Percentiles rank a stretch among this genome's conserved stretches.
phyloP scores from a whole-genome alignment of 306 rosid genomes.

The Alnus glutinosa region DNA sequence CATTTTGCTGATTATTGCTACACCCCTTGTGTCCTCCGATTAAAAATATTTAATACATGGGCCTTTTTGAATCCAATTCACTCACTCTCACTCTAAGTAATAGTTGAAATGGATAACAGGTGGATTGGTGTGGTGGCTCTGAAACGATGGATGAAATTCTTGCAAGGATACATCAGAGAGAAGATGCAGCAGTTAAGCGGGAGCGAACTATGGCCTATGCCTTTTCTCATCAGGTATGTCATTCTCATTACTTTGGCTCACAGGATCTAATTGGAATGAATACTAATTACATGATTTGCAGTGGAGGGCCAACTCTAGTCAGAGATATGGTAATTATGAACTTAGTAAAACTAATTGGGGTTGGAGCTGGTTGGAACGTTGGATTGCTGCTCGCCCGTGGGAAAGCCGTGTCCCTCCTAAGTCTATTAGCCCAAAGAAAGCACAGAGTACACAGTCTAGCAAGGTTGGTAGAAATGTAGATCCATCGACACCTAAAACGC shows the following conservation, averaged over 20 bases:
- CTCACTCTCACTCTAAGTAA: slow-evolving; percentile 20
- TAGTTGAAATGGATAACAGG: slow-evolving; percentile 48
- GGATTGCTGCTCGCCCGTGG: slow-evolving; percentile 99
- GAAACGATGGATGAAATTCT: slow-evolving; percentile 83
- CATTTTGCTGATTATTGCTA: neutral
- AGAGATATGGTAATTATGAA: slow-evolving; percentile 71
- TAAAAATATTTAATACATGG: neutral
- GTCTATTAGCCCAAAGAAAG: slow-evolving; percentile 54
- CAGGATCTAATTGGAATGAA: slow-evolving; percentile 25
- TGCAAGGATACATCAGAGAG: slow-evolving; percentile 81
- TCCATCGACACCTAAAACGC: slow-evolving; percentile 47
- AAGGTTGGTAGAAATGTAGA: slow-evolving; percentile 50
- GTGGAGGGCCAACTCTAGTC: slow-evolving; percentile 97
- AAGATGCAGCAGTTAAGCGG: slow-evolving; percentile 91
- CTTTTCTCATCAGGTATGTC: slow-evolving; percentile 92
- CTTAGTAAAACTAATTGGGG: slow-evolving; percentile 88
- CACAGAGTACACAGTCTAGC: slow-evolving; percentile 47
- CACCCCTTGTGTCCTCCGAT: slow-evolving; percentile 7
- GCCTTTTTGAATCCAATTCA: slow-evolving; percentile 18
- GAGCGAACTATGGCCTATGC: slow-evolving; percentile 98
- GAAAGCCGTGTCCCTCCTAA: slow-evolving; percentile 66
- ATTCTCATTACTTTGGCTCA: slow-evolving; percentile 14
- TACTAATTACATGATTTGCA: slow-evolving; percentile 40
- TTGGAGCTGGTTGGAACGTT: slow-evolving; percentile 99
- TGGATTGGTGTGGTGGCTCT: slow-evolving; percentile 80